phyloP scores from a whole-genome alignment of 2,329 filamentous ascomycete genomes.

The Plectosphaerella cucumerina region DNA sequence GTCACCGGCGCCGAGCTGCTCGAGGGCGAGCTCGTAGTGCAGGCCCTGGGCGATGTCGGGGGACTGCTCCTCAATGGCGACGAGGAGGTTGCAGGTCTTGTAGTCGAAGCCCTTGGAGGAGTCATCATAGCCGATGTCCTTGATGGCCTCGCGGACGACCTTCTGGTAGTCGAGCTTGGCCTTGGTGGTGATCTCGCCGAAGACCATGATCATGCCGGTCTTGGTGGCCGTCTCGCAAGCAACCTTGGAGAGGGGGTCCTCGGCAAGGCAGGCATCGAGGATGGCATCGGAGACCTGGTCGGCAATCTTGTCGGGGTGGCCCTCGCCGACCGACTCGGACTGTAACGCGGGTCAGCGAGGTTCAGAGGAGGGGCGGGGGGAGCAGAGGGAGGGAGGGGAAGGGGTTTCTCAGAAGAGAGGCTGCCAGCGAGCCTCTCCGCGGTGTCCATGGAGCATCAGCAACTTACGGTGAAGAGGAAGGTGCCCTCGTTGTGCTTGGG shows the following conservation, averaged over 20 bases:
- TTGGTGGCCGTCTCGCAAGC: constrained; percentile 99
- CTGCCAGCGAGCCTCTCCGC: neutral
- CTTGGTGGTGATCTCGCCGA: constrained; percentile 98
- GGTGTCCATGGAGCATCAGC: constrained; percentile 9
- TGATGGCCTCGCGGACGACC: constrained; percentile 89
- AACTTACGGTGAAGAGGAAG: constrained; percentile 75
- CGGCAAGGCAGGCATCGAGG: constrained; percentile 92
- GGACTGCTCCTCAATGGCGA: constrained; percentile 98
- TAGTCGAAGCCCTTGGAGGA: constrained; percentile 99
- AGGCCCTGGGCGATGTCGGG: constrained; percentile 99
- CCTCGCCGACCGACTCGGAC: constrained; percentile 87
- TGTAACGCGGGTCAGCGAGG: constrained; percentile 20
- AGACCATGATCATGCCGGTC: constrained; percentile 99
- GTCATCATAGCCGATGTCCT: constrained; percentile 98
- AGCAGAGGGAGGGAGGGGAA: neutral
- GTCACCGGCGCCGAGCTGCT: constrained; percentile 97
- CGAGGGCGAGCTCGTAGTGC: constrained; percentile 94
- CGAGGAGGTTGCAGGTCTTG: constrained; percentile 98
- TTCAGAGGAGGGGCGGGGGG: constrained; percentile 3
- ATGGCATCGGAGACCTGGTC: constrained; percentile 98
- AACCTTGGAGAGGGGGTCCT: constrained; percentile 97
- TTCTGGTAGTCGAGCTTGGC: constrained; percentile 96
- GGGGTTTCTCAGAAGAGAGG: neutral
- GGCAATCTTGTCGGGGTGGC: constrained; percentile 94
- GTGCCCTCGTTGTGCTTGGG: constrained; percentile 56